Conservation (phyloP, 2,329 filamentous ascomycete species). For the Diaporthe caulivora region DNA sequence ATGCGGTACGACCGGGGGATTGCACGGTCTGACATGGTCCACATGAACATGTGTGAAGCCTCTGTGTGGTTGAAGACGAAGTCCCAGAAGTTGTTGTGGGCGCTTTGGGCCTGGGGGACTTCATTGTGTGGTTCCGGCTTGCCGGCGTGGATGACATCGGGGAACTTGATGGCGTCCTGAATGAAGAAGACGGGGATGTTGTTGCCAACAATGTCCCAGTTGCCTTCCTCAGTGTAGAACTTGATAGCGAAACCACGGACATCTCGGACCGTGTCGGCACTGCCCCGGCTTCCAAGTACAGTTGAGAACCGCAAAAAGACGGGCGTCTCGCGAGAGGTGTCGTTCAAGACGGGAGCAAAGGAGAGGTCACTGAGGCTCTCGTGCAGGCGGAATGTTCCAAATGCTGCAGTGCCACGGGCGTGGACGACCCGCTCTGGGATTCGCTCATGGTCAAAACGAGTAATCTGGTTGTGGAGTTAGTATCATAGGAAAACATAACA, state of each 20-base stretch:
- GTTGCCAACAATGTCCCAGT: conserved; percentile 81
- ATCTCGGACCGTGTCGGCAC: conserved; percentile 86
- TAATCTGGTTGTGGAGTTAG: conserved; percentile 61
- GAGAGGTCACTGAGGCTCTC: conserved; percentile 74
- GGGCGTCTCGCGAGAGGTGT: conserved; percentile 71
- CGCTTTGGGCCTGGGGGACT: conserved; percentile 77
- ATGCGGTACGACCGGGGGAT: conserved; percentile 83
- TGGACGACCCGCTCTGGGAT: conserved; percentile 52
- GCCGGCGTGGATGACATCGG: conserved; percentile 71
- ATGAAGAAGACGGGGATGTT: conserved; percentile 84
- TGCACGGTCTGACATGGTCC: conserved; percentile 80
- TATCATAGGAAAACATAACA: too few relatives aligned
- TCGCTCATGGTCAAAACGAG: conserved; percentile 77
- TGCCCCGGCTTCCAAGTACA: conserved; percentile 79
- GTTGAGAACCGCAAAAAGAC: conserved; percentile 84
- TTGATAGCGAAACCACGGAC: conserved; percentile 84
- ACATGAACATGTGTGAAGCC: conserved; percentile 83
- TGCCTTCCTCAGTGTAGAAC: conserved; percentile 83
- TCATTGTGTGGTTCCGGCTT: conserved; percentile 81
- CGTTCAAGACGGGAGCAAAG: conserved; percentile 72
- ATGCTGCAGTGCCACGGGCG: conserved; percentile 48
- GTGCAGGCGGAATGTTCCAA: conserved; percentile 72
- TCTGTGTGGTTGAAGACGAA: conserved; percentile 77
- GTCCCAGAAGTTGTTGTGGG: conserved; percentile 84
- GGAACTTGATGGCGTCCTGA: conserved; percentile 81